These are phyloP conservation scores for Elongisporangium senticosum DNA, from an alignment of 352 stramenopile species.

Conservation along the genomic window DNA sequence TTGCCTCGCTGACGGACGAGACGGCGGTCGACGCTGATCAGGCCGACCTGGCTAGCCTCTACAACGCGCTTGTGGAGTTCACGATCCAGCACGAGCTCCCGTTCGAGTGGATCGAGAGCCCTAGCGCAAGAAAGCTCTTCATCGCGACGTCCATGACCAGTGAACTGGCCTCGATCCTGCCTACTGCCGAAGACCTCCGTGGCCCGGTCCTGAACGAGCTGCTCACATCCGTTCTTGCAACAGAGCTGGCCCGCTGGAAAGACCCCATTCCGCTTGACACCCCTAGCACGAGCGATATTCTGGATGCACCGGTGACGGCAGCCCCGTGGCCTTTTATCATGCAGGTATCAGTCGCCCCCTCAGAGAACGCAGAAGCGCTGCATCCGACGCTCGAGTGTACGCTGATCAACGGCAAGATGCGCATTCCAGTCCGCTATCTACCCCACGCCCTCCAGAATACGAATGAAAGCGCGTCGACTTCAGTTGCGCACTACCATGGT, in stretches of 20 bases:
- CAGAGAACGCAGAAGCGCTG: neutral
- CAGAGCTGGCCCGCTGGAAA: constrained; percentile 33
- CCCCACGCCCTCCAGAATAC: neutral
- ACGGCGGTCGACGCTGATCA: neutral
- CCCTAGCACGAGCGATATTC: neutral
- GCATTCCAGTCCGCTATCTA: constrained; percentile 12
- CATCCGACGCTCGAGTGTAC: constrained; percentile 24
- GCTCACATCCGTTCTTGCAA: constrained; percentile 21
- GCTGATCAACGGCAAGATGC: constrained; percentile 29
- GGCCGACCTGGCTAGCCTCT: constrained; percentile 15
- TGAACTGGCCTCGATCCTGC: constrained; percentile 13
- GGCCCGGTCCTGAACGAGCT: constrained; percentile 34
- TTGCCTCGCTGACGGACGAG: constrained; percentile 2
- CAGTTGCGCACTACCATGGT: constrained; percentile 31
- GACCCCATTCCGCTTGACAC: constrained; percentile 18
- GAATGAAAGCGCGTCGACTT: neutral
- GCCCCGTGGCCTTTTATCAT: constrained; percentile 27
- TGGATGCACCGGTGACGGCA: neutral
- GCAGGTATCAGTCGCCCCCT: constrained; percentile 19
- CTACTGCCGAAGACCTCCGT: constrained; percentile 28
- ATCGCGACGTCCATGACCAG: neutral
- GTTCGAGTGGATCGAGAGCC: constrained; percentile 58
- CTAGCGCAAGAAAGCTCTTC: constrained; percentile 48
- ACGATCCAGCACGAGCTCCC: constrained; percentile 57
- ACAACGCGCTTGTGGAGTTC: constrained; percentile 41